These are phyloP conservation scores for Allantophomopsis lycopodina DNA, from an alignment of 2,329 filamentous ascomycete species.

Conservation along the genomic window DNA sequence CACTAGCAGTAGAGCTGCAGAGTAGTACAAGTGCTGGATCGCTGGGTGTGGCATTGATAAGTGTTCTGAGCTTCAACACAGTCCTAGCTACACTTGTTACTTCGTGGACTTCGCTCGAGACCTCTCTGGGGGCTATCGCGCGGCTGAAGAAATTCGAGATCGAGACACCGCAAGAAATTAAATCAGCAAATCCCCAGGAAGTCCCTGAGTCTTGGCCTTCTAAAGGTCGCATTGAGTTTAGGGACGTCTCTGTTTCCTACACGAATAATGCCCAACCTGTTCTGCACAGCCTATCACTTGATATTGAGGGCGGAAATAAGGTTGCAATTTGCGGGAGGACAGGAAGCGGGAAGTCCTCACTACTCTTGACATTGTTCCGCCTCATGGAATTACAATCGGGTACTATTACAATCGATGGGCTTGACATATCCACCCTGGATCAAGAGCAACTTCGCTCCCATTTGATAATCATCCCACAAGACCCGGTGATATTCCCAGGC, in stretches of 20 bases:
- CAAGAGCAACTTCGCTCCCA: conserved; percentile 26
- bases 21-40: conserved; percentile 1
- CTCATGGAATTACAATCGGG: conserved; percentile 28
- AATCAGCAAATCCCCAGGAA: neutral
- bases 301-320: conserved; percentile 24
- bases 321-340: conserved; percentile 36
- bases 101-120: conserved; percentile 43
- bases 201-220: neutral
- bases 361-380: conserved; percentile 31
- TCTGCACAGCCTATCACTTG: conserved; percentile 1
- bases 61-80: conserved; percentile 21
- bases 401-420: conserved; percentile 28
- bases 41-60: conserved; percentile 24
- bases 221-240: neutral
- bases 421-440: conserved; percentile 27
- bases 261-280: neutral
- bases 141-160: conserved; percentile 37
- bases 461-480: conserved; percentile 13
- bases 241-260: neutral
- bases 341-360: conserved; percentile 25
- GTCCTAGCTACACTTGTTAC: conserved; percentile 27
- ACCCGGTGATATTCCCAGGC: conserved; percentile 1
- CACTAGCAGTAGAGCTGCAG: conserved; percentile 9
- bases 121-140: conserved; percentile 39
- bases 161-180: conserved; percentile 22